Percentiles rank a stretch among this genome's conserved stretches.
Evolutionary conservation across 768 basidiomycete genomes (phyloP).

Genomic region (Crassisporium funariophilum): DNA sequence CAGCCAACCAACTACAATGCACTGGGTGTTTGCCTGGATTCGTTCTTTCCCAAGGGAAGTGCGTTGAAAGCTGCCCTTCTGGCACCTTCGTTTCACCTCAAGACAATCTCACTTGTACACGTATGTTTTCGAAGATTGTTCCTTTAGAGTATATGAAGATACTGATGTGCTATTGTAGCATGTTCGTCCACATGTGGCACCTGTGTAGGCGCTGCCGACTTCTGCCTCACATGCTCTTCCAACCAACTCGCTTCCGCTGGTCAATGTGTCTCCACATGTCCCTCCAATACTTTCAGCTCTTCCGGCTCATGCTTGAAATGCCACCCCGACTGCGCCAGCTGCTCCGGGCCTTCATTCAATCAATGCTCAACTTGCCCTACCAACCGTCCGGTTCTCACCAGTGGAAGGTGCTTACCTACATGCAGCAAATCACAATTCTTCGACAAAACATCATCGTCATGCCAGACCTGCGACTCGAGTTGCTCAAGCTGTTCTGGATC

Average conservation of each 20-base stretch:
- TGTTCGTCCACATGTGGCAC: slow-evolving; percentile 61
- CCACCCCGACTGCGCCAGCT: slow-evolving; percentile 85
- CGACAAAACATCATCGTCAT: slow-evolving; percentile 62
- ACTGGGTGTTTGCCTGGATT: slow-evolving; percentile 79
- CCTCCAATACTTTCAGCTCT: slow-evolving; percentile 68
- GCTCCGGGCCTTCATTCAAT: slow-evolving; percentile 75
- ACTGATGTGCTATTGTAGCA: slow-evolving; percentile 24
- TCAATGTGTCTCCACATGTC: slow-evolving; percentile 76
- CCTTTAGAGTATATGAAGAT: slow-evolving; percentile 4
- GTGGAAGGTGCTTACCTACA: slow-evolving; percentile 77
- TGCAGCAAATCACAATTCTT: slow-evolving; percentile 76
- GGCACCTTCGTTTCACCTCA: slow-evolving; percentile 72
- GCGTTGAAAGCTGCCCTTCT: slow-evolving; percentile 69
- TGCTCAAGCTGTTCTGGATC: slow-evolving; percentile 80
- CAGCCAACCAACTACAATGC: slow-evolving; percentile 66
- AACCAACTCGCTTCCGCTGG: slow-evolving; percentile 70
- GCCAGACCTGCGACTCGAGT: slow-evolving; percentile 71
- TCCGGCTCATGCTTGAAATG: slow-evolving; percentile 71
- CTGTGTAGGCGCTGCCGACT: slow-evolving; percentile 65
- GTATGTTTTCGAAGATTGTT: slow-evolving; percentile 44
- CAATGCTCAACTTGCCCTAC: slow-evolving; percentile 77
- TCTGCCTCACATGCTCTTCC: slow-evolving; percentile 74
- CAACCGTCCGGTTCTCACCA: slow-evolving; percentile 68
- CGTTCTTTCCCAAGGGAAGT: slow-evolving; percentile 69
- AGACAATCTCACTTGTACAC: slow-evolving; percentile 73